A percentile compares a stretch with the other conserved stretches of the same genome.
These are phyloP conservation scores for Alloteropsis semialata DNA, from an alignment of 176 grass and related monocot species.

Conservation along the genomic window DNA sequence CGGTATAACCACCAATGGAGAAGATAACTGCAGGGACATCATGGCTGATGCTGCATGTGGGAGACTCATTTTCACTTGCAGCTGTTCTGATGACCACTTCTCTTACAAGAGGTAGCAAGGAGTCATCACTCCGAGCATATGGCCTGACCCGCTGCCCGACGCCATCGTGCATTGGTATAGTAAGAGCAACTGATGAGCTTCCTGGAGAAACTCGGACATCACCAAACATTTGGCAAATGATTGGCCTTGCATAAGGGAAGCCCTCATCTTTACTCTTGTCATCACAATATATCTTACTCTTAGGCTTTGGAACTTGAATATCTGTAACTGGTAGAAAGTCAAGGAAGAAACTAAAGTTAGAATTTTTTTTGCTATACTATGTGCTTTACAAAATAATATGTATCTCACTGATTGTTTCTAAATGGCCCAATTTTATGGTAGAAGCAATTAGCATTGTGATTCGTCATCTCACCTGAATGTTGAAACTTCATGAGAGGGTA, in stretches of 20 bases:
- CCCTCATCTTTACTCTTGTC: slow-evolving; percentile 66
- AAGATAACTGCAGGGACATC: slow-evolving; percentile 58
- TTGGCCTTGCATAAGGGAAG: slow-evolving; percentile 67
- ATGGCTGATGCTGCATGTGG: slow-evolving; percentile 42
- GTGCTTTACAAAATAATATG: neutral
- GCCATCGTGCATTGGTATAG: neutral
- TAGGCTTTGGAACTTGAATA: slow-evolving; percentile 26
- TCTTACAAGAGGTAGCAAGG: slow-evolving; percentile 42
- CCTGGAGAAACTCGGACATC: slow-evolving; percentile 43
- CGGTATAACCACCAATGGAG: slow-evolving; percentile 59
- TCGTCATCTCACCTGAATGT: neutral
- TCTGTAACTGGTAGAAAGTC: slow-evolving; percentile 21
- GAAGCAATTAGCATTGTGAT: neutral
- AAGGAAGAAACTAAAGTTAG: neutral
- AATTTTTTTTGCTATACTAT: neutral
- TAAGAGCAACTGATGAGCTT: slow-evolving; percentile 42
- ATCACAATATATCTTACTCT: slow-evolving; percentile 49
- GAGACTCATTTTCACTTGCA: slow-evolving; percentile 23
- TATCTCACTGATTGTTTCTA: neutral
- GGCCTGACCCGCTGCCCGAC: slow-evolving; percentile 31
- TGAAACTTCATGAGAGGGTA: neutral
- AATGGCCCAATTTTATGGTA: neutral
- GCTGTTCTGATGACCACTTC: slow-evolving; percentile 49
- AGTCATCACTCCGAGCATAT: slow-evolving; percentile 50
- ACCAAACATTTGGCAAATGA: slow-evolving; percentile 51